Conservation (phyloP, 2,329 filamentous ascomycete genomes). For the Balansia obtecta region DNA sequence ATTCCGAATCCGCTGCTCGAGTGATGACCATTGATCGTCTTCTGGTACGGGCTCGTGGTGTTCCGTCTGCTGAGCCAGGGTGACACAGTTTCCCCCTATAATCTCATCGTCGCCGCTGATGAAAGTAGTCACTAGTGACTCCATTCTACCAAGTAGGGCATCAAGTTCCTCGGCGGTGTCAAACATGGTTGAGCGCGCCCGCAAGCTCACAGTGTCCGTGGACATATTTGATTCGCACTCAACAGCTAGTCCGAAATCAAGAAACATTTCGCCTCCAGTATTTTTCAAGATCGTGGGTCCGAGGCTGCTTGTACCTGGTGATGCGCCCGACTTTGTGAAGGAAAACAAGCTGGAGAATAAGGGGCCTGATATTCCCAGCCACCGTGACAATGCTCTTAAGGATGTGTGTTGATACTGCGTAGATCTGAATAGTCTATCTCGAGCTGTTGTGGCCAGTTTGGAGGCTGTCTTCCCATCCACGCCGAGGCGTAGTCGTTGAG, state of each 20-base stretch:
- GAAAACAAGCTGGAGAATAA: not conserved
- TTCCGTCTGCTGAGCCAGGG: not conserved
- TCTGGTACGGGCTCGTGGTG: not conserved
- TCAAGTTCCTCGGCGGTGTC: not conserved
- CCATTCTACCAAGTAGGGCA: not conserved
- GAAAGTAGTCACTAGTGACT: not conserved
- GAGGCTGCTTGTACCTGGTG: not conserved
- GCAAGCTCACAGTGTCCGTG: not conserved
- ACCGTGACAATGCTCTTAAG: not conserved
- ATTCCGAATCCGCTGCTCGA: not conserved
- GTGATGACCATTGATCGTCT: not conserved
- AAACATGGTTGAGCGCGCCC: not conserved
- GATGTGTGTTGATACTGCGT: not conserved
- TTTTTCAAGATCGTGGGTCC: not conserved
- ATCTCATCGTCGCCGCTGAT: not conserved
- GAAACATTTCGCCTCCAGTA: not conserved
- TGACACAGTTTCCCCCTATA: not conserved
- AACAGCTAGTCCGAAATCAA: not conserved
- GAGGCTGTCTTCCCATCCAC: not conserved
- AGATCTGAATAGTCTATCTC: not conserved
- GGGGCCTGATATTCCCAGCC: not conserved
- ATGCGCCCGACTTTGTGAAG: not conserved
- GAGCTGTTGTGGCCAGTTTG: not conserved
- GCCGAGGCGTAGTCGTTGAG: slow-evolving; percentile 17
- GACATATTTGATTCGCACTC: not conserved